phyloP scores from a whole-genome alignment of 2,329 filamentous ascomycete genomes.

The Aspergillus brunneoviolaceus region DNA sequence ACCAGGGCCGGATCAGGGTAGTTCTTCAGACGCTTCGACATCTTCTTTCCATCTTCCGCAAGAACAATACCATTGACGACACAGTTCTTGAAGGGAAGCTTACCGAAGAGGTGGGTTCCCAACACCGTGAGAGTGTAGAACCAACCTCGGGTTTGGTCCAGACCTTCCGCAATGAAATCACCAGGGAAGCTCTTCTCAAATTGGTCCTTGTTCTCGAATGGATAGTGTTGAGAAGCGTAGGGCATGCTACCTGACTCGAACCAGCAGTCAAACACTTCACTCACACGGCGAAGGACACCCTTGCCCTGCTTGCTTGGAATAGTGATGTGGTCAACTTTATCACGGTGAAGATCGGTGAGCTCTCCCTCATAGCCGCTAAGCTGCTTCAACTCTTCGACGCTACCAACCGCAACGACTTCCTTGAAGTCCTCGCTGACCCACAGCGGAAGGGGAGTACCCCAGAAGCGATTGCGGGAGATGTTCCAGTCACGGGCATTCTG shows the following conservation, averaged over 20 bases:
- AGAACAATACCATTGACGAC: slow-evolving; percentile 96
- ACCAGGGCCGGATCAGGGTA: slow-evolving; percentile 84
- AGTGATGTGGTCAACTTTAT: slow-evolving; percentile 91
- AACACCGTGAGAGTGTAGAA: slow-evolving; percentile 92
- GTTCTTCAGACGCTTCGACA: slow-evolving; percentile 96
- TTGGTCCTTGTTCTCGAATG: slow-evolving; percentile 81
- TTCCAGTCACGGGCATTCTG: slow-evolving; percentile 92
- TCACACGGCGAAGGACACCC: slow-evolving; percentile 73
- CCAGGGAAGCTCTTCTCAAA: slow-evolving; percentile 82
- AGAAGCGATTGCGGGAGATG: slow-evolving; percentile 88
- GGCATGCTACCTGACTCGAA: slow-evolving; percentile 97
- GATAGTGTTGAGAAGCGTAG: slow-evolving; percentile 86
- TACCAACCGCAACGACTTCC: slow-evolving; percentile 83
- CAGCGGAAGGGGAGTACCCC: slow-evolving; percentile 88
- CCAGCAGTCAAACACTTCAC: slow-evolving; percentile 96
- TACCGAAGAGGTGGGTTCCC: slow-evolving; percentile 81
- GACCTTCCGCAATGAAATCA: slow-evolving; percentile 90
- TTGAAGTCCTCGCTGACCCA: slow-evolving; percentile 90
- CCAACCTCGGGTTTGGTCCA: slow-evolving; percentile 94
- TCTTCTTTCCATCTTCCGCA: slow-evolving; percentile 95
- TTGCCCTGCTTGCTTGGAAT: slow-evolving; percentile 89
- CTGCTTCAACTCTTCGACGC: slow-evolving; percentile 77
- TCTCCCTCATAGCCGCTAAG: slow-evolving; percentile 84
- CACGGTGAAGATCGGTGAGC: slow-evolving; percentile 81
- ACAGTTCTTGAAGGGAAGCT: slow-evolving; percentile 87